Evolutionary conservation across 139 green algal species (phyloP), one percentile per base, ranked within the genome.

Genomic region (Yamagishiella unicocca): DNA sequence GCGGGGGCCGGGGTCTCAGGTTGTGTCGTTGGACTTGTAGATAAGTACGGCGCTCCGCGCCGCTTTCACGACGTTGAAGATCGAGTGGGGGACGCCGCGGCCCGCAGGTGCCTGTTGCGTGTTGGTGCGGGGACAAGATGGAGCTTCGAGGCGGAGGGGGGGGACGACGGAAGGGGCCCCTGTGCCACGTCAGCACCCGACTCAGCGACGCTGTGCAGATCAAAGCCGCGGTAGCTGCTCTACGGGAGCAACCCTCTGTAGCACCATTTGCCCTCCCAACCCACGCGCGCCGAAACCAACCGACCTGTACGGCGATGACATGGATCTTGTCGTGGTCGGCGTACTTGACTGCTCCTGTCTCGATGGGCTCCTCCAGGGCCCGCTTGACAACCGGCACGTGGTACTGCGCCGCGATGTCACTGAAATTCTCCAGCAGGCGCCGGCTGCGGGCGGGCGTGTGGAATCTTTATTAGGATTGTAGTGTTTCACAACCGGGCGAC

Each of bases 391-490:
- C 72, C 0, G 35, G 5, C 14, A 91, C 38, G 17, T 82, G 43
- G 33, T 50, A 43, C 35, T 42, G 27, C 2, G 55, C 42, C 22
- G 88, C 88, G 45, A 91, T 85, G 46, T 91, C 88, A 19, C 50
- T 24, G 54, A 91, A 91, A 82, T 82, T 91, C 42, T 88, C 82
- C 40, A 91, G 82, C 82, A 91, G 73, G 25, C 88, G 88, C 27
- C 88, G 72, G 50, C 88, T 91, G 79, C 1, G 43, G n/a, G 50
- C 19, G 19, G 58, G 58, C 17, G 58, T 25, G 50, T 58, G n/a
- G n/a, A n/a, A n/a, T n/a, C n/a, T n/a, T n/a, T n/a, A n/a, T n/a
- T n/a, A n/a, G n/a, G n/a, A n/a, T n/a, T n/a, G n/a, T n/a, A n/a
- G n/a, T n/a, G n/a, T n/a, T n/a, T n/a, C n/a, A n/a, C n/a, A n/a